Percentiles rank a stretch among this genome's conserved stretches.
These are phyloP conservation scores for Trapa bicornis DNA, from an alignment of 345 rosid genomes.

Conservation along the genomic window DNA sequence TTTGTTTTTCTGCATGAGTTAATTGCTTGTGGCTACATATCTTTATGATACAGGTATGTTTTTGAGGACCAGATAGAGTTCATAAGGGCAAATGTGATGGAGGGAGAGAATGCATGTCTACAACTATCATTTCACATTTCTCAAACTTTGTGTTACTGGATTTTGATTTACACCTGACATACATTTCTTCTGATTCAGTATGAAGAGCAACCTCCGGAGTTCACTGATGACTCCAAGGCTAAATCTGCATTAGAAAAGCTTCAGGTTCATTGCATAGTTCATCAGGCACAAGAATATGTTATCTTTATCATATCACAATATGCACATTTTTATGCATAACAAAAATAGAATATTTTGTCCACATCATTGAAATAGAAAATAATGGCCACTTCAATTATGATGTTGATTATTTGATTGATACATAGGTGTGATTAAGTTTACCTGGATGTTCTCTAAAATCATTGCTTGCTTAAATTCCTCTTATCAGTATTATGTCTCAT, in stretches of 20 bases:
- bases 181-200: constrained; percentile 27
- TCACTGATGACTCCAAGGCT: constrained; percentile 30
- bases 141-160: constrained; percentile 3
- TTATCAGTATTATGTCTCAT: neutral
- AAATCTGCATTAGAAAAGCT: constrained; percentile 69
- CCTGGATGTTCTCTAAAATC: neutral
- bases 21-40: neutral
- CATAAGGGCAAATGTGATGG: constrained; percentile 69
- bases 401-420: neutral
- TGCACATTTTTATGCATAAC: neutral
- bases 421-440: neutral
- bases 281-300: neutral
- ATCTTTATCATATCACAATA: neutral
- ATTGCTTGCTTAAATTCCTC: neutral
- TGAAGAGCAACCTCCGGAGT: constrained; percentile 31
- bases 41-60: constrained; percentile 42
- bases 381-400: neutral
- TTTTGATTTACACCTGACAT: constrained; percentile 1
- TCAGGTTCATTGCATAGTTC: constrained; percentile 33
- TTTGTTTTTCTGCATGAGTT: neutral
- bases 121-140: neutral
- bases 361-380: neutral
- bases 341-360: neutral
- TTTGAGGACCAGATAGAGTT: constrained; percentile 96
- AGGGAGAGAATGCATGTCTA: constrained; percentile 64